Base-by-base conservation (phyloP, 108 stramenopile genomes). In the Mediolabrus comicus region DNA sequence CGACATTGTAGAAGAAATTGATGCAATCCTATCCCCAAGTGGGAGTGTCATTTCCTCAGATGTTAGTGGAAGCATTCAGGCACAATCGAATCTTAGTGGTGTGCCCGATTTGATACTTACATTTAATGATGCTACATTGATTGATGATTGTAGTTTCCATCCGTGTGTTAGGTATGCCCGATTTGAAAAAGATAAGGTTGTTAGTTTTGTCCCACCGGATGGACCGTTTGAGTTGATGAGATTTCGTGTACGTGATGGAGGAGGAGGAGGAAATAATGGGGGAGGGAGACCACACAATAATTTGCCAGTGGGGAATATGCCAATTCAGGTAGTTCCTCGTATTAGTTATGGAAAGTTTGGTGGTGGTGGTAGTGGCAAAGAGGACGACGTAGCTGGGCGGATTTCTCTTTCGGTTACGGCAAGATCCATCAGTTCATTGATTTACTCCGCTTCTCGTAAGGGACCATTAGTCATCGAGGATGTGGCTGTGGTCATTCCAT, bases 121-220 rank as follows among this genome's bases (percentile, higher is more conserved):
- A 3, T 98, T 98, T 63, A 86, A 86, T 35, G 92, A 96, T 68
- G 90, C 96, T 4, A 68, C 65, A 22, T 65, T 98, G 14, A 96
- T 98, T 72, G 97, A 96, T 68, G 98, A 98, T 83, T 97, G 97
- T 63, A 84, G 85, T 53, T 97, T 99, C 74, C 99, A 99, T 84
- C 99, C 99, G 19, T 99, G 99, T 80, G 98, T 99, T 56, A 80
- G 99, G 55, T 97, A 98, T 75, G 75, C 83, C 9, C 81, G 96
- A 16, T 99, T 83, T 74, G 99, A 98, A 62, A 72, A 83, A 24
- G 98, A 98, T 68, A 75, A 85, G 46, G 94, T 97, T 4, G 90
- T 98, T 22, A 90, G 88, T 64, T 99, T 99, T 78, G 97, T 99
- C 5, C 99, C 99, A 0, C 99, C 99, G 14, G 99, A 99, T 86